A percentile compares a stretch with the other conserved stretches of the same genome.
Conservation (phyloP, 768 basidiomycete species). For the Leccinum ochraceum region DNA sequence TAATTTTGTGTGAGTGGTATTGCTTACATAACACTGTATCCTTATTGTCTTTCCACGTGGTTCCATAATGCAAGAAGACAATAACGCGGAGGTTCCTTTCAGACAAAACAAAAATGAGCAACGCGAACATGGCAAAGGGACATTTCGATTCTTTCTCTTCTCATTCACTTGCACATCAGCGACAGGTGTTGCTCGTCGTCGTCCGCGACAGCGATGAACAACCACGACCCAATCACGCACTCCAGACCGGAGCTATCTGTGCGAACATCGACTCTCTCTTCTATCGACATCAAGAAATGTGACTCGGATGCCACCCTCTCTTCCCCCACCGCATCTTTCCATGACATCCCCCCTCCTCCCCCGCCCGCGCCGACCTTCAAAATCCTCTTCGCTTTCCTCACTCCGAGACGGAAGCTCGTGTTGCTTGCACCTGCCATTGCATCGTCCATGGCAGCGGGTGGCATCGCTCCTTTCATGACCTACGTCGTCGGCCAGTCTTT, state of each 20-base stretch:
- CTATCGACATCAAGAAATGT: constrained; percentile 18
- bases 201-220: constrained; percentile 31
- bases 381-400: too few species aligned
- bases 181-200: constrained; percentile 1
- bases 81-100: constrained; percentile 14
- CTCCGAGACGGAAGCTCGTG: constrained; percentile 45
- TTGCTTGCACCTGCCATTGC: constrained; percentile 65
- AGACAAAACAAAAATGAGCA: constrained; percentile 26
- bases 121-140: background rate
- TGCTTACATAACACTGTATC: constrained; percentile 12
- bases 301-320: background rate
- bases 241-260: constrained; percentile 12
- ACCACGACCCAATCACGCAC: constrained; percentile 24
- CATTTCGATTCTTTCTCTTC: constrained; percentile 12
- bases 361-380: too few species aligned
- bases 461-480: constrained; percentile 86
- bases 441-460: constrained; percentile 63
- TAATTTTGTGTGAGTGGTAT: constrained; percentile 21
- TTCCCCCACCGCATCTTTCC: too few species aligned
- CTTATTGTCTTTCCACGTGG: constrained; percentile 27
- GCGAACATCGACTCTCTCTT: constrained; percentile 11
- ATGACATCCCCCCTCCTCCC: too few species aligned
- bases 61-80: constrained; percentile 19
- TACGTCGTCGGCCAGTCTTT: constrained; percentile 77
- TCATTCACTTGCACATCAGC: background rate